Percentiles rank a stretch among this genome's conserved stretches.
Conservation (phyloP, 2,329 filamentous ascomycete species). For the Diaporthe helianthi region DNA sequence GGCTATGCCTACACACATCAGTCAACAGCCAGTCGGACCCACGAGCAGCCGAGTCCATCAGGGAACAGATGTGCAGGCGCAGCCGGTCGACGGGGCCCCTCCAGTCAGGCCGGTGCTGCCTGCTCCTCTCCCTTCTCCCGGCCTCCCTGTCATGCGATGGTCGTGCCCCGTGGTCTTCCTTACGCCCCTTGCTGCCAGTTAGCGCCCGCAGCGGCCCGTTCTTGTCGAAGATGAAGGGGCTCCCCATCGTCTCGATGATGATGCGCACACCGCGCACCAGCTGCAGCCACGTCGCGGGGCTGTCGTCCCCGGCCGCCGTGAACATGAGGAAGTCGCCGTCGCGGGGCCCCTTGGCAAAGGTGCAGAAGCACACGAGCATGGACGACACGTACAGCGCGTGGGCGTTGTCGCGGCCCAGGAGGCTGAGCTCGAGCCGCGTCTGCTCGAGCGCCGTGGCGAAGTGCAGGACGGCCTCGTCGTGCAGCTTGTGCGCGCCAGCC, state of each 20-base stretch:
- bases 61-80: not conserved
- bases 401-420: slow-evolving; percentile 35
- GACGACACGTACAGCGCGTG: slow-evolving; percentile 38
- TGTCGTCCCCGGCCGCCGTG: slow-evolving; percentile 16
- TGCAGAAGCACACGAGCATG: slow-evolving; percentile 35
- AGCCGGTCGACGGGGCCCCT: not conserved
- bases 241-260: slow-evolving; percentile 35
- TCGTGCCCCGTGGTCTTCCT: no score
- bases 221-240: not conserved
- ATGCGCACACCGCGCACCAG: slow-evolving; percentile 36
- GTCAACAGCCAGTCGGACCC: not conserved
- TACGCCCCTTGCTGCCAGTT: not conserved
- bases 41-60: not conserved
- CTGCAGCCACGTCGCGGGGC: slow-evolving; percentile 33
- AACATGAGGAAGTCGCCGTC: slow-evolving; percentile 31
- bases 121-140: not conserved
- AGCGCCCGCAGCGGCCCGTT: not conserved
- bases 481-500: not conserved
- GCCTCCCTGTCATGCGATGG: not conserved
- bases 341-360: slow-evolving; percentile 30
- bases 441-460: slow-evolving; percentile 14
- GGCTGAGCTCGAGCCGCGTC: slow-evolving; percentile 33
- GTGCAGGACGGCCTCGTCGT: slow-evolving; percentile 17
- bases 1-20: not conserved
- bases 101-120: slow-evolving; percentile 11